Conservation (phyloP, 2,329 filamentous ascomycete genomes). For the Canariomyces notabilis region DNA sequence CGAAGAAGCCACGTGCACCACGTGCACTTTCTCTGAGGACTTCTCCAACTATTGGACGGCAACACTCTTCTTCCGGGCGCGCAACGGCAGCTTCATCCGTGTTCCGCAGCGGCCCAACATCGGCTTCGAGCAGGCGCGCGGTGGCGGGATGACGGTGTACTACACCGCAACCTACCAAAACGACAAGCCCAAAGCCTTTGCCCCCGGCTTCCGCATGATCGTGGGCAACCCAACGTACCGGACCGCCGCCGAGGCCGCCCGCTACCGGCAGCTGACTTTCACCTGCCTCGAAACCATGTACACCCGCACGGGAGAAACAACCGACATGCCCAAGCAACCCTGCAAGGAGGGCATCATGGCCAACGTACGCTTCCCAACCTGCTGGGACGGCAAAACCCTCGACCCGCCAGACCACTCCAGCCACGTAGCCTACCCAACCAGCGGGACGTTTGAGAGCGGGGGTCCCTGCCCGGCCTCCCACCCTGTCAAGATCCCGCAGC, state of each 20-base stretch:
- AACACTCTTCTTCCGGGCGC: constrained; percentile 18
- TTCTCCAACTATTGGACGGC: constrained; percentile 21
- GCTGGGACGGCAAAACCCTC: constrained; percentile 46
- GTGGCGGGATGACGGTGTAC: constrained; percentile 19
- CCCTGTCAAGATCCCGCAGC: constrained; percentile 19
- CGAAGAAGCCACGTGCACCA: constrained; percentile 18
- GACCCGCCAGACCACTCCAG: constrained; percentile 38
- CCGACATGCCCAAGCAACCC: constrained; percentile 16
- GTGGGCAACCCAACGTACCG: constrained; percentile 18
- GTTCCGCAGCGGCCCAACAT: constrained; percentile 18
- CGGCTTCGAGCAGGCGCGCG: constrained; percentile 14
- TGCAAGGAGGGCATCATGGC: constrained; percentile 35
- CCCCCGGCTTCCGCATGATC: constrained; percentile 21
- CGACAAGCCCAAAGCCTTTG: constrained; percentile 13
- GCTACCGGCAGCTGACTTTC: constrained; percentile 18
- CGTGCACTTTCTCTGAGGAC: constrained; percentile 18
- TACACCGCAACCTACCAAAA: constrained; percentile 11
- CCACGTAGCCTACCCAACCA: constrained; percentile 12
- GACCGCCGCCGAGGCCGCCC: constrained; percentile 7
- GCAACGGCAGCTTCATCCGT: constrained; percentile 16
- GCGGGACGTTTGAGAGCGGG: constrained; percentile 15
- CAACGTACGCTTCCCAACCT: constrained; percentile 41
- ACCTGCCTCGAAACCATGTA: constrained; percentile 19
- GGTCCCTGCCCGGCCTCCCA: constrained; percentile 17
- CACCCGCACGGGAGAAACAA: constrained; percentile 19